Evolutionary conservation across 768 basidiomycete genomes (phyloP).

Genomic region (Lactifluus echinatus): DNA sequence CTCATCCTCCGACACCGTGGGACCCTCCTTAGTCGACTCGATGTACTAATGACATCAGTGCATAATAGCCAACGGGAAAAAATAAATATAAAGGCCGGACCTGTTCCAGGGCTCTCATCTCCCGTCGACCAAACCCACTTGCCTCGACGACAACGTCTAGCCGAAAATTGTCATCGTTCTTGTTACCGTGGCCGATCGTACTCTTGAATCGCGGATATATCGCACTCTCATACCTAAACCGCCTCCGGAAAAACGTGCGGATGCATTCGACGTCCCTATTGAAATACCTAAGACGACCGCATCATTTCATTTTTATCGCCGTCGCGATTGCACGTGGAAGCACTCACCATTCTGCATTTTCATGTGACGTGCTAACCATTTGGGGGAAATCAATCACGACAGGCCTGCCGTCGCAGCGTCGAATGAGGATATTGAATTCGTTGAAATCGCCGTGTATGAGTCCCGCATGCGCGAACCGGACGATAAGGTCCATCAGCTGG

Average conservation of each 20-base stretch:
- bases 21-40: slow-evolving; percentile 22
- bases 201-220: slow-evolving; percentile 82
- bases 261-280: slow-evolving; percentile 98
- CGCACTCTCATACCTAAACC: slow-evolving; percentile 88
- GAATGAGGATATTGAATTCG: slow-evolving; percentile 97
- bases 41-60: slow-evolving; percentile 19
- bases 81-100: slow-evolving; percentile 34
- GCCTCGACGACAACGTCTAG: slow-evolving; percentile 91
- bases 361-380: slow-evolving; percentile 96
- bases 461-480: slow-evolving; percentile 86
- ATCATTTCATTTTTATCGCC: not conserved
- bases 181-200: slow-evolving; percentile 41
- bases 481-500: slow-evolving; percentile 87
- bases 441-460: slow-evolving; percentile 99
- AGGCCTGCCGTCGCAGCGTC: slow-evolving; percentile 63
- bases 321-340: not conserved
- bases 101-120: slow-evolving; percentile 77
- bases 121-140: slow-evolving; percentile 83
- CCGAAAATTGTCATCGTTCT: slow-evolving; percentile 40
- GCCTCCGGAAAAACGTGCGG: slow-evolving; percentile 79
- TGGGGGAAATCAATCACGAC: slow-evolving; percentile 98
- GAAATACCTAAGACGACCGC: slow-evolving; percentile 71
- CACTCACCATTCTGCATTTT: slow-evolving; percentile 89
- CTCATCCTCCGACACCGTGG: slow-evolving; percentile 28
- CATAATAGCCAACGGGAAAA: not conserved